Evolutionary conservation across 345 rosid species (phyloP), one percentile per base, ranked within the genome.

Genomic region (Eucalyptus sp.): DNA sequence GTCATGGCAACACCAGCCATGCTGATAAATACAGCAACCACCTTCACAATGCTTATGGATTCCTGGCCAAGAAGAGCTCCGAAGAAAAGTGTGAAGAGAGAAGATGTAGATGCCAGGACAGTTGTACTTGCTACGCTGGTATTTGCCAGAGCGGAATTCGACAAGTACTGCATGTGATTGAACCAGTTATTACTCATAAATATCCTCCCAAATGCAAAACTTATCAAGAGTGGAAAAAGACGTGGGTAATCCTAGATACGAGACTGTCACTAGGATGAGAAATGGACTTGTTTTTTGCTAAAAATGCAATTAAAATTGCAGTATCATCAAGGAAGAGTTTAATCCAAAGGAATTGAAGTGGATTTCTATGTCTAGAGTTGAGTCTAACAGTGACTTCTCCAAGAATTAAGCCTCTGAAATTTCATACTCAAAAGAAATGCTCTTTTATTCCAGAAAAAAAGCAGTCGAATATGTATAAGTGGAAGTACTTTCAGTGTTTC

Each of bases 1-100:
- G 96, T 95, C 96, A 94, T 92, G 91, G 96, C 97, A 89, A 92
- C 96, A 89, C 97, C 96, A 86, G 93, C 90, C 94, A 95, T 94
- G 94, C 96, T 94, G 79, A 94, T 88, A 51, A 94, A 89, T 88
- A 94, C 97, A 86, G 97, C 94, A 49, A 92, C 92, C 92, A 93
- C 94, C 93, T 94, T 95, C 7, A 91, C 89, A 31, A 91, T 51
- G 86, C 87, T 93, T 76, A 95, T 80, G 2, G 94, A 92, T 88
- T 95, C 97, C 89, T 94, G 93, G 25, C 96, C 93, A 9, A 95
- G 95, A 62, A 94, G 92, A 88, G 93, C 95, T 83, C 96, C 97
- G 56, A 94, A 92, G 87, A 93, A 91, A 85, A 95, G 96, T 25
- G 97, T 94, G 90, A 95, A 95, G 66, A 95, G 94, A 18, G 94